These are phyloP conservation scores for Podaxis pistillaris DNA, from an alignment of 768 basidiomycete species.

Conservation along the genomic window DNA sequence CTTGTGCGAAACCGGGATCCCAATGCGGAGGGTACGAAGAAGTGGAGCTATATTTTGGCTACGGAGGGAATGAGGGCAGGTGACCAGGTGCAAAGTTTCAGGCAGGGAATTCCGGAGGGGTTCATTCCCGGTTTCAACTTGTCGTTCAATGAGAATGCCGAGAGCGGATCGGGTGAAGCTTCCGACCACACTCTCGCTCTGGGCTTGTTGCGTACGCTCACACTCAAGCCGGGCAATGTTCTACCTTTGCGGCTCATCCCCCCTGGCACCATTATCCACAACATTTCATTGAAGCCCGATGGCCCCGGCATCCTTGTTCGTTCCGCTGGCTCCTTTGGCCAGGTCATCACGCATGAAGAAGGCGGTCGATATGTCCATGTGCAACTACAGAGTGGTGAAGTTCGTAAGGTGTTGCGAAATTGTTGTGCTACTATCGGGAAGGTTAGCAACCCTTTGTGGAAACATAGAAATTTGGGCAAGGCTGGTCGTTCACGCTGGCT, in stretches of 20 bases:
- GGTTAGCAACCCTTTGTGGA: constrained; percentile 91
- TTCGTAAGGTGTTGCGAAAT: constrained; percentile 76
- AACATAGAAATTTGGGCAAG: constrained; percentile 82
- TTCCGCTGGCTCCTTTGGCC: constrained; percentile 84
- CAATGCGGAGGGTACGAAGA: constrained; percentile 47
- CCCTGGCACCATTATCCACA: constrained; percentile 88
- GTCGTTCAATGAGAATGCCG: constrained; percentile 17
- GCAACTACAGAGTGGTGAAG: constrained; percentile 88
- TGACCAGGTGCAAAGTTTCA: constrained; percentile 83
- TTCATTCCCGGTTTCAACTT: constrained; percentile 56
- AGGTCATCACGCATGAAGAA: constrained; percentile 77
- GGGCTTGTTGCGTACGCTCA: constrained; percentile 79
- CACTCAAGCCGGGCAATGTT: constrained; percentile 89
- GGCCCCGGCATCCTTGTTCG: constrained; percentile 85
- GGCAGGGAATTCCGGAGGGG: constrained; percentile 76
- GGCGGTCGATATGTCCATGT: constrained; percentile 75
- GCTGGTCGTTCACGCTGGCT: constrained; percentile 89
- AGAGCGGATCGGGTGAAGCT: constrained; percentile 21
- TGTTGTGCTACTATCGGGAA: constrained; percentile 89
- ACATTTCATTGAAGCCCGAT: constrained; percentile 69
- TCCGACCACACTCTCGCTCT: constrained; percentile 70
- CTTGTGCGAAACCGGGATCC: constrained; percentile 67
- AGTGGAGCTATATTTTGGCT: constrained; percentile 91
- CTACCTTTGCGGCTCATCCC: constrained; percentile 91
- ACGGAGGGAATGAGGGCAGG: constrained; percentile 88